Evolutionary conservation across 2,329 filamentous ascomycete species (phyloP).

Genomic region (Stachybotrys echinatus): DNA sequence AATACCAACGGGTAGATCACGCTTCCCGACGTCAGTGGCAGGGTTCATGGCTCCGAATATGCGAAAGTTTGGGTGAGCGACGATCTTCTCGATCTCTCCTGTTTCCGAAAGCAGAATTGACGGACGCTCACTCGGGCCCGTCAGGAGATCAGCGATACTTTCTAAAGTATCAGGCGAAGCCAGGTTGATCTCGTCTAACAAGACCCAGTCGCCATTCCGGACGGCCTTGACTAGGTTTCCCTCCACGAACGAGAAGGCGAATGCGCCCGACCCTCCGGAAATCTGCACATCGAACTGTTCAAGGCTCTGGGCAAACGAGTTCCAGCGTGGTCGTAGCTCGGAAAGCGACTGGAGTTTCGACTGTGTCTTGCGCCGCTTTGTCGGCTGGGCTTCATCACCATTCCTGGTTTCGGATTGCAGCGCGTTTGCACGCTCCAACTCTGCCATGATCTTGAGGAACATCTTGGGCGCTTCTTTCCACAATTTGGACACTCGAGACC

Average conservation of each 20-base stretch:
- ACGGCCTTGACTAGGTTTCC: conserved; percentile 96
- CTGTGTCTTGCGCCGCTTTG: conserved; percentile 63
- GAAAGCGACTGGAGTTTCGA: conserved; percentile 61
- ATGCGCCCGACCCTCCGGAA: conserved; percentile 64
- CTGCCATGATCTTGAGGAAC: conserved; percentile 66
- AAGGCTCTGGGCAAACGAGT: conserved; percentile 68
- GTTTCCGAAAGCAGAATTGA: conserved; percentile 90
- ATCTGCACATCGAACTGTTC: conserved; percentile 78
- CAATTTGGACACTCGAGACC: conserved; percentile 77
- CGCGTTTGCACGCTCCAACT: conserved; percentile 41
- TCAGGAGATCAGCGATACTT: conserved; percentile 83
- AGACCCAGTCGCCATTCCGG: conserved; percentile 92
- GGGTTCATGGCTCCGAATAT: conserved; percentile 99
- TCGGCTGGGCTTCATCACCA: conserved; percentile 46
- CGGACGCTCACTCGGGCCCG: conserved; percentile 64
- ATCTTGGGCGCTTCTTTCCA: conserved; percentile 88
- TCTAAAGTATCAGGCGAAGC: conserved; percentile 93
- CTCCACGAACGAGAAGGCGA: conserved; percentile 94
- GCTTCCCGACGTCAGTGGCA: conserved; percentile 93
- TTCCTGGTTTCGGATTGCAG: conserved; percentile 28
- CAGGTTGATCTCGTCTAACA: conserved; percentile 95
- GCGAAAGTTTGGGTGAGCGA: conserved; percentile 86
- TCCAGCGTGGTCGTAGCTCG: conserved; percentile 65
- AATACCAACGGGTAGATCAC: conserved; percentile 83
- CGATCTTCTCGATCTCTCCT: conserved; percentile 83